Evolutionary conservation across 2,329 filamentous ascomycete genomes (phyloP), one percentile per base, ranked within the genome.

Genomic region (Fusarium falciforme): DNA sequence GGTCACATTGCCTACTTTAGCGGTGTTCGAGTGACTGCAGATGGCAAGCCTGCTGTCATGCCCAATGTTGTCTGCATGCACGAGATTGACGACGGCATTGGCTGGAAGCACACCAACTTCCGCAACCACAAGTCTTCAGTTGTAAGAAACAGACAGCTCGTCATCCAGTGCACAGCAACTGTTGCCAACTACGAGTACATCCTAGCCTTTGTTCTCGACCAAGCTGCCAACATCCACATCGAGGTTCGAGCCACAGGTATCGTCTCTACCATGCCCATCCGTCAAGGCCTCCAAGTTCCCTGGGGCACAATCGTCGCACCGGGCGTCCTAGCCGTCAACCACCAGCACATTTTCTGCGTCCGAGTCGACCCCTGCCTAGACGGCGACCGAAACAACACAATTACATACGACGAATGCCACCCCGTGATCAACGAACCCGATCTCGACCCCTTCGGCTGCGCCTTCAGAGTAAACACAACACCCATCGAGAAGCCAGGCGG

Each of bases 21-120:
- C 58, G 80, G 77, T 80, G 89, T 90, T 7, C 66, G 70, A 5
- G 67, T 73, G 2, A 72, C 75, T 11, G 63, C 57, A 22, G 70
- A 68, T 4, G 93, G 93, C 35, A 88, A 90, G 17, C 88, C 91
- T 4, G 90, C 89, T 7, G 89, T 90, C 3, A 91, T 94, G 82
- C 93, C 94, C 83, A 83, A 83, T 61, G 81, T 81, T 52, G 71
- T 84, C 17, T 82, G 80, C 67, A 80, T 81, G 52, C 80, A 84
- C 64, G 70, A 72, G 27, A 40, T 61, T 11, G 79, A 80, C 7
- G 76, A 80, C 6, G 89, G 89, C 1, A 89, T 91, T 36, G 83
- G 85, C 20, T 90, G 88, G 88, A 90, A 90, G 77, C 89, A 91
- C 76, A 79, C 87, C 2, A 90, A 90, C 78, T 89, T 85, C 80